phyloP scores from a whole-genome alignment of 352 stramenopile genomes.

The Phytophthora fragariae region DNA sequence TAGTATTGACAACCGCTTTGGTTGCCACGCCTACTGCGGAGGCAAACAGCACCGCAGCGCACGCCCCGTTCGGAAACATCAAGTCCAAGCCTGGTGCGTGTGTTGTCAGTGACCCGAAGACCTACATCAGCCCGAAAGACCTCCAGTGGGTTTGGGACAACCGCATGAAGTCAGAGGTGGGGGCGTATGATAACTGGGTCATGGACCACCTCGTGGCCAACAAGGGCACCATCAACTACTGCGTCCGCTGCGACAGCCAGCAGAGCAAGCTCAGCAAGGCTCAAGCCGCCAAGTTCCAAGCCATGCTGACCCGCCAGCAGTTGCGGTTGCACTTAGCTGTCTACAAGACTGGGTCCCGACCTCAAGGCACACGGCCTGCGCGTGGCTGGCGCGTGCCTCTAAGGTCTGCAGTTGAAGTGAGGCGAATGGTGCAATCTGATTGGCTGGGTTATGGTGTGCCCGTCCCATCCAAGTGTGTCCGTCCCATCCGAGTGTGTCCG shows the following conservation, averaged over 20 bases:
- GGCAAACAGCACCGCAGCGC: slow-evolving; percentile 6
- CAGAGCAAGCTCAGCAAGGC: slow-evolving; percentile 38
- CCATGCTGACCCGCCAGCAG: slow-evolving; percentile 39
- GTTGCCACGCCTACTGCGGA: not conserved
- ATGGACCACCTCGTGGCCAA: slow-evolving; percentile 46
- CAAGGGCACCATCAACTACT: slow-evolving; percentile 47
- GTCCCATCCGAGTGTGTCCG: too few species aligned
- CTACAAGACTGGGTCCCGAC: too few species aligned
- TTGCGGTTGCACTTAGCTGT: too few species aligned
- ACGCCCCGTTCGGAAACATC: slow-evolving; percentile 33
- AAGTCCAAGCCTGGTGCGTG: slow-evolving; percentile 29
- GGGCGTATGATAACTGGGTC: slow-evolving; percentile 20
- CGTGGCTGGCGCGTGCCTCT: too few species aligned
- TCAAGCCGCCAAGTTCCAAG: slow-evolving; percentile 45
- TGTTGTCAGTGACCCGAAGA: slow-evolving; percentile 24
- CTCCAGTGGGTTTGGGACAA: slow-evolving; percentile 36
- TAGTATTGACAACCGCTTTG: slow-evolving; percentile 4
- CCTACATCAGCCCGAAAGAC: slow-evolving; percentile 27
- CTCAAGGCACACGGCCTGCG: too few species aligned
- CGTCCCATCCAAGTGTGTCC: too few species aligned
- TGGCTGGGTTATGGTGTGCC: too few species aligned
- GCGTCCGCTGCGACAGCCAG: slow-evolving; percentile 49
- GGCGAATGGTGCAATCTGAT: too few species aligned
- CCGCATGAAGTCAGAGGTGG: slow-evolving; percentile 13
- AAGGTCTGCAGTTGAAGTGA: too few species aligned